phyloP scores from a whole-genome alignment of 345 rosid genomes.

The Lepidium africanum region DNA sequence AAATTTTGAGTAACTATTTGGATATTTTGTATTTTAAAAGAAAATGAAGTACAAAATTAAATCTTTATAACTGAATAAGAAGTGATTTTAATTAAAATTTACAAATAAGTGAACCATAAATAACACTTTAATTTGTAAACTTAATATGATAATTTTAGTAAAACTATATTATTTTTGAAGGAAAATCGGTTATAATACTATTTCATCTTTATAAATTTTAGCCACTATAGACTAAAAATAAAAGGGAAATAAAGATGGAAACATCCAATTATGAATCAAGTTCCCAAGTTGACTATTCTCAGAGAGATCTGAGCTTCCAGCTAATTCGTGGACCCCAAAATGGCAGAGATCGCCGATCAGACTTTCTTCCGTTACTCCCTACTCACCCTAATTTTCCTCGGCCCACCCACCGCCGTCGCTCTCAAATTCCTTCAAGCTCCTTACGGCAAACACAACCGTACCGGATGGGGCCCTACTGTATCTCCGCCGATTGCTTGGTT shows the following conservation, averaged over 20 bases:
- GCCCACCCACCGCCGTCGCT: conserved; percentile 58
- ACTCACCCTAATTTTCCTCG: conserved; percentile 46
- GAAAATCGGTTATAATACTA: no score
- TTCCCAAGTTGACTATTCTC: neutral
- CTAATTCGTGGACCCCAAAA: neutral
- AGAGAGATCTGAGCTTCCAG: neutral
- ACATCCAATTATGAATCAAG: neutral
- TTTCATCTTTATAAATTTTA: neutral
- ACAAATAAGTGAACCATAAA: no score
- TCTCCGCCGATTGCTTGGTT: conserved; percentile 81
- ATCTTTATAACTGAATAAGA: no score
- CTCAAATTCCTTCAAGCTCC: conserved; percentile 76
- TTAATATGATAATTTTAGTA: no score
- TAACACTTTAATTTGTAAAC: no score
- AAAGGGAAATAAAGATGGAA: neutral
- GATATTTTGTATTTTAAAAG: no score
- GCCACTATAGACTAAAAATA: neutral
- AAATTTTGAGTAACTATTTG: no score
- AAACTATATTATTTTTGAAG: no score
- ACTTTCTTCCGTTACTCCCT: conserved; percentile 44
- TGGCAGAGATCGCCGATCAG: conserved; percentile 39
- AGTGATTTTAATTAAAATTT: no score
- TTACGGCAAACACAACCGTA: conserved; percentile 85
- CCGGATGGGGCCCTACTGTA: conserved; percentile 88
- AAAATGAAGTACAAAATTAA: no score